Evolutionary conservation across 352 stramenopile species (phyloP).

Genomic region (Phytopythium boreale): DNA sequence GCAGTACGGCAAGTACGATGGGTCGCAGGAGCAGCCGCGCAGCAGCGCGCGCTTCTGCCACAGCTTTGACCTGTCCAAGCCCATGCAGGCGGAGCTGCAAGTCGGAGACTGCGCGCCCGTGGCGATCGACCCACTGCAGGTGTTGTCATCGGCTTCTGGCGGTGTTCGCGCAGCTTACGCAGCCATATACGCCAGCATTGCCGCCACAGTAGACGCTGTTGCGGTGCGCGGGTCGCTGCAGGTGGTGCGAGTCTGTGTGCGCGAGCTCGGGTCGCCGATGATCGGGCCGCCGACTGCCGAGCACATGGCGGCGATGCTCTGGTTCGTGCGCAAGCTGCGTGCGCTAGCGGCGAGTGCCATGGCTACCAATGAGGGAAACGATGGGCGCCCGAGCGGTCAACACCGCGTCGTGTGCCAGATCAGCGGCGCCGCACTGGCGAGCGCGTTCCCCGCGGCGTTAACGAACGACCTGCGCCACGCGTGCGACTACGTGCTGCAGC

Average conservation of each 20-base stretch:
- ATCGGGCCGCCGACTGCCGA: conserved; percentile 20
- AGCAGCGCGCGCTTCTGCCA: conserved; percentile 55
- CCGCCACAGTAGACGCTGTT: conserved; percentile 15
- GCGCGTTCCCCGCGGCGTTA: conserved; percentile 28
- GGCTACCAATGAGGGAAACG: not conserved
- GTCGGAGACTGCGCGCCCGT: conserved; percentile 30
- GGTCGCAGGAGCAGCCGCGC: conserved; percentile 1
- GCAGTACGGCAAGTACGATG: conserved; percentile 72
- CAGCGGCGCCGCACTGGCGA: conserved; percentile 19
- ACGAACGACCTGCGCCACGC: conserved; percentile 44
- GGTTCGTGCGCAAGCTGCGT: conserved; percentile 33
- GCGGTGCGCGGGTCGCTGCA: conserved; percentile 9
- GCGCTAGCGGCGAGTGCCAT: conserved; percentile 13
- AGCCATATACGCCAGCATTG: conserved; percentile 21
- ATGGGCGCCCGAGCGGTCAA: not conserved
- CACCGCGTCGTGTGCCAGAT: conserved; percentile 25
- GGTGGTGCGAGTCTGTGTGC: conserved; percentile 42
- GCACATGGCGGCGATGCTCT: conserved; percentile 43
- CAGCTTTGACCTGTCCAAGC: conserved; percentile 65
- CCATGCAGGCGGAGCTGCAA: conserved; percentile 52
- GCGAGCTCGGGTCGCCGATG: conserved; percentile 44
- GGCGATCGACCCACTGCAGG: conserved; percentile 20
- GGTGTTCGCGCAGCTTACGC: conserved; percentile 21
- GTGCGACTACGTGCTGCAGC: conserved; percentile 55
- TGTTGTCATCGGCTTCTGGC: not conserved